phyloP scores from a whole-genome alignment of 345 rosid genomes.

The Hypericum perforatum region DNA sequence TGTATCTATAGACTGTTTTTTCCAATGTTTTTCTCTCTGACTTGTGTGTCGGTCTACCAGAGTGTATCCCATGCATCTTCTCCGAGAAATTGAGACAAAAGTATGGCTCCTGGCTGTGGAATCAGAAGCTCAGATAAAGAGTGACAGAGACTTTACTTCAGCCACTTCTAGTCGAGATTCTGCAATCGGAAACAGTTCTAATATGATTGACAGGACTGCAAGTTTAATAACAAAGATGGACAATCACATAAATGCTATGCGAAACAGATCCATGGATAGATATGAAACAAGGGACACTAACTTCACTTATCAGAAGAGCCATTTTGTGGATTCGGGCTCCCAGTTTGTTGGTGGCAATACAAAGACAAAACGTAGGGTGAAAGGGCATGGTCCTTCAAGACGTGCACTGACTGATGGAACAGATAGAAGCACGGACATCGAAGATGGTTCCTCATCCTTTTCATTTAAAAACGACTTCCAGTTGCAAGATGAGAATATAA shows the following conservation, averaged over 20 bases:
- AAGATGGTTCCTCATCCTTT: conserved; percentile 37
- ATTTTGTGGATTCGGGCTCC: conserved; percentile 37
- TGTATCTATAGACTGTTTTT: conserved; percentile 8
- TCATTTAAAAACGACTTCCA: conserved; percentile 46
- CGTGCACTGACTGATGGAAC: conserved; percentile 41
- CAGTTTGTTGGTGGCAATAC: conserved; percentile 34
- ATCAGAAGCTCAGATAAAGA: conserved; percentile 80
- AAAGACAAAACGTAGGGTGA: conserved; percentile 73
- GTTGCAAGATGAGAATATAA: conserved; percentile 54
- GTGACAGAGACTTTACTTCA: conserved; percentile 47
- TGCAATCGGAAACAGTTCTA: conserved; percentile 38
- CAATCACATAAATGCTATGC: conserved; percentile 63
- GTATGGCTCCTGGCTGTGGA: conserved; percentile 97
- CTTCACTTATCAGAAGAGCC: conserved; percentile 45
- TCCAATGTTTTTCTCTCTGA: conserved; percentile 17
- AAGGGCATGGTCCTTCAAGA: conserved; percentile 53
- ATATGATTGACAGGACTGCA: conserved; percentile 80
- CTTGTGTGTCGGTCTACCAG: conserved; percentile 32
- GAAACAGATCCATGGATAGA: conserved; percentile 47
- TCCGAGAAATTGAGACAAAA: conserved; percentile 93
- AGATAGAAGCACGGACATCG: conserved; percentile 49
- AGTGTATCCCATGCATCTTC: conserved; percentile 83
- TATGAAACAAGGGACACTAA: conserved; percentile 49
- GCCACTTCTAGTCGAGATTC: conserved; percentile 31
- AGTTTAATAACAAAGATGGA: conserved; percentile 83